Base-by-base conservation (phyloP, 106 monocot genomes). In the Allium fistulosum region DNA sequence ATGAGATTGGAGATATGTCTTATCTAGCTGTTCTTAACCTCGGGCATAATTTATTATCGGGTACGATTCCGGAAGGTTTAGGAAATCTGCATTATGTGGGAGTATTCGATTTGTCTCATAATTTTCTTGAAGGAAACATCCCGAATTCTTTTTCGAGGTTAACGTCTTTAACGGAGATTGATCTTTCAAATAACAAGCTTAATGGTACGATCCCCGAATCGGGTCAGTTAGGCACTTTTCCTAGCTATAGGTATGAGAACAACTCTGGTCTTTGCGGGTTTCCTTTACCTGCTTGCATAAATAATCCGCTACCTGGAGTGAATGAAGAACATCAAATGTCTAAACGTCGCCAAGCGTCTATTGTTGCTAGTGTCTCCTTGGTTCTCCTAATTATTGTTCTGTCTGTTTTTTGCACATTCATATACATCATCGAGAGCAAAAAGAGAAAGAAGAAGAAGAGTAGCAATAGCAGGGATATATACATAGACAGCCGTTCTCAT, bases 171-270 rank as follows among this genome's bases (percentile, higher is more conserved):
- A 77, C 95, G 2, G 91, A 96, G 75, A 75, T 96, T 63, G 88
- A 96, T 73, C 74, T 96, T 14, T 96, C 95, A 2, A 83, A 91
- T 66, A 96, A 96, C 69, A 76, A 80, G 75, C 95, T 96, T 57
- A 88, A 83, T 66, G 95, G 95, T 7, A 67, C 75, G 11, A 96
- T 96, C 52, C 95, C 95, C 7, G 88, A 78, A 28, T 75, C 85
- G 15, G 95, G 95, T 17, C 81, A 79, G 46, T 74, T 91, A 13
- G 88, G 78, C 11, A 91, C 91, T 1, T 86, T 96, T 60, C 91
- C 91, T 3, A 62, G 72, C 11, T 59, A 66, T 63, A 77, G 81
- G n/a, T 96, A 96, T 46, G 83, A 83, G 69, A 76, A 84, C 76
- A 88, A 88, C 48, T 76, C 83, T 0, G 78, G 73, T 6, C 81